phyloP scores from a whole-genome alignment of 768 basidiomycete species.

The Brasilioporus rufonigricans region DNA sequence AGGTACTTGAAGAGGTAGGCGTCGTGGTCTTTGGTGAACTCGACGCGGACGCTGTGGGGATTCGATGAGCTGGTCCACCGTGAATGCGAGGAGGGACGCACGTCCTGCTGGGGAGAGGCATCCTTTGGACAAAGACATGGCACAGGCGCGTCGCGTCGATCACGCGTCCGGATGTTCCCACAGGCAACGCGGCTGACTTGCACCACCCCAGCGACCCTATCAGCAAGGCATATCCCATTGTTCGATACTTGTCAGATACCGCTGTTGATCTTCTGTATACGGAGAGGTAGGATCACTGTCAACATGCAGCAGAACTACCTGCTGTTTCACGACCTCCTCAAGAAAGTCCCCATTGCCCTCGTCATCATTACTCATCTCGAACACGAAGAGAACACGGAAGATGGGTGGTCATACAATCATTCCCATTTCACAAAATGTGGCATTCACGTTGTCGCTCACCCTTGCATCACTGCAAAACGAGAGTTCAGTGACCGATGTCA shows the following conservation, averaged over 20 bases:
- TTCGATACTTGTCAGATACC: neutral
- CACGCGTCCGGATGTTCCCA: neutral
- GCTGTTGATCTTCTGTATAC: neutral
- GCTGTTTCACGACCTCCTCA: neutral
- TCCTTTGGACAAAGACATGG: neutral
- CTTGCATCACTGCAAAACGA: too few species aligned
- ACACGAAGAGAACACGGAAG: neutral
- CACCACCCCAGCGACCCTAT: neutral
- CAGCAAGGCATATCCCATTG: neutral
- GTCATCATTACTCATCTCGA: too few species aligned
- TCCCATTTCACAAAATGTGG: conserved; percentile 14
- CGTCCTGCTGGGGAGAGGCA: neutral
- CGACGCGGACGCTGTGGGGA: conserved; percentile 16
- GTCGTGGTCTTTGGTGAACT: conserved; percentile 43
- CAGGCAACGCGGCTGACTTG: too few species aligned
- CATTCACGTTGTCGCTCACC: conserved; percentile 25
- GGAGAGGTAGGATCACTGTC: too few species aligned
- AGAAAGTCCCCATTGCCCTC: too few species aligned
- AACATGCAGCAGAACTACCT: neutral
- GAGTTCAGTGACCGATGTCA: too few species aligned
- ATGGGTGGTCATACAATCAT: conserved; percentile 12
- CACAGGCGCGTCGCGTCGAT: neutral
- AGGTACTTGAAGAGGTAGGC: conserved; percentile 44
- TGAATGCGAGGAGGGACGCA: neutral
- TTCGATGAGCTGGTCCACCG: too few species aligned